Evolutionary conservation across 805 yeast species (phyloP).

Genomic region (Jamesozyma spencerorum): DNA sequence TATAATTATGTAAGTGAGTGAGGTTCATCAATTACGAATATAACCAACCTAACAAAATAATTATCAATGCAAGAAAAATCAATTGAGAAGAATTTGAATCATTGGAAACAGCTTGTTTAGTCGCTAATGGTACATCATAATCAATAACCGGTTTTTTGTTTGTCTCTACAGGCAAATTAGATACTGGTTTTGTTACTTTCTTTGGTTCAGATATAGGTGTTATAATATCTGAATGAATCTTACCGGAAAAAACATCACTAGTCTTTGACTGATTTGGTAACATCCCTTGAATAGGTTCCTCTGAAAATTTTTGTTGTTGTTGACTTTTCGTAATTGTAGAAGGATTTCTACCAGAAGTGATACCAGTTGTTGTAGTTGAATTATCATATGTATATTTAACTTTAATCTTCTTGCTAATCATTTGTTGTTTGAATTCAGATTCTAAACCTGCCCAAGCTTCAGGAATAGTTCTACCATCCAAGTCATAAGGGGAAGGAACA

Average conservation of each 20-base stretch:
- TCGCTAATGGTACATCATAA: constrained; percentile 3
- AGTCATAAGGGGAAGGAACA: constrained; percentile 58
- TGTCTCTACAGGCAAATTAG: no score
- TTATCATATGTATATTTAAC: constrained; percentile 37
- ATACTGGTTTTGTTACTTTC: no score
- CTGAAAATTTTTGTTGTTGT: background rate
- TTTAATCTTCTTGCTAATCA: constrained; percentile 56
- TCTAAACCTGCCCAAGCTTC: constrained; percentile 72
- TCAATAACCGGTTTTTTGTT: constrained; percentile 10
- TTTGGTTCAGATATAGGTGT: no score
- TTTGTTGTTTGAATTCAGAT: constrained; percentile 42
- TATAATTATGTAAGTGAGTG: background rate
- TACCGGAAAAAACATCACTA: no score
- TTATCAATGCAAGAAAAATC: constrained; percentile 44
- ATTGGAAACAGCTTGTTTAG: constrained; percentile 17
- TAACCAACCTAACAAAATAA: constrained; percentile 60
- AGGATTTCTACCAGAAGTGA: no score
- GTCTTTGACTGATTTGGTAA: no score
- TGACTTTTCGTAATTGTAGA: no score
- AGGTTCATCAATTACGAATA: constrained; percentile 41
- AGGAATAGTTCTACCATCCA: constrained; percentile 50
- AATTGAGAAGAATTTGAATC: constrained; percentile 46
- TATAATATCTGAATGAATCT: no score
- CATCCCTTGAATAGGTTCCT: no score
- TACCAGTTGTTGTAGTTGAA: no score